A percentile compares a stretch with the other conserved stretches of the same genome.
phyloP scores from a whole-genome alignment of 1,139 yeast genomes.

The Geotrichum europaeum region DNA sequence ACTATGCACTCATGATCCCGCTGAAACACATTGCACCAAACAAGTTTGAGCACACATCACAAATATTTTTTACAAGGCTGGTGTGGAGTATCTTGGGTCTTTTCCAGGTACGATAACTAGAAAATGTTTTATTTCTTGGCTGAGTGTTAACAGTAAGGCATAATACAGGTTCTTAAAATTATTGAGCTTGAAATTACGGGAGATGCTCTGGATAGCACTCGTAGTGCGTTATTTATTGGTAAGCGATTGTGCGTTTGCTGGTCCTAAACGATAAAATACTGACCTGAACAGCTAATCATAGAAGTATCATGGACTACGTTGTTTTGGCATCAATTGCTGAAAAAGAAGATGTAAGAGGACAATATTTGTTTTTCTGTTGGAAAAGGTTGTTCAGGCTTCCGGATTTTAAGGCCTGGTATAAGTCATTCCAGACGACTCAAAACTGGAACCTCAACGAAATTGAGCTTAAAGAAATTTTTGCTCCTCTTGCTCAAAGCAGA shows the following conservation, averaged over 20 bases:
- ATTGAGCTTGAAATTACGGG: conserved; percentile 16
- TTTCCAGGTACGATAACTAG: neutral
- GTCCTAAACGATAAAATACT: neutral
- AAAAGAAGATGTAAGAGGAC: conserved; percentile 22
- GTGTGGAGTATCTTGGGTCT: conserved; percentile 4
- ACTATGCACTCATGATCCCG: neutral
- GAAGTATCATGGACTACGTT: conserved; percentile 50
- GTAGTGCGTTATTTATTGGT: conserved; percentile 17
- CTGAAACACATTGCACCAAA: neutral
- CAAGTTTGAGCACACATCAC: neutral
- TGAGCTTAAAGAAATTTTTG: conserved; percentile 22
- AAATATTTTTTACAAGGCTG: conserved; percentile 1
- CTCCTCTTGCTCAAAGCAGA: conserved; percentile 14
- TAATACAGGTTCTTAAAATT: conserved; percentile 8
- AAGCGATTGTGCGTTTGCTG: neutral
- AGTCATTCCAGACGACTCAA: conserved; percentile 23
- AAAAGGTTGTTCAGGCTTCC: conserved; percentile 27
- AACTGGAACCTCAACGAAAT: conserved; percentile 31
- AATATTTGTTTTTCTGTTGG: conserved; percentile 29
- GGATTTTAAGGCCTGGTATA: conserved; percentile 21
- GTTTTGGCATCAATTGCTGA: conserved; percentile 44
- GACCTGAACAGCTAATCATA: conserved; percentile 42
- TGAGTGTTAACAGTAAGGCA: neutral
- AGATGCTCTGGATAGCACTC: conserved; percentile 13
- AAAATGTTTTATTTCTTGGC: neutral